A percentile compares a stretch with the other conserved stretches of the same genome.
Evolutionary conservation across 129 eudicot genomes (phyloP).

Genomic region (Saposhnikovia divaricata): DNA sequence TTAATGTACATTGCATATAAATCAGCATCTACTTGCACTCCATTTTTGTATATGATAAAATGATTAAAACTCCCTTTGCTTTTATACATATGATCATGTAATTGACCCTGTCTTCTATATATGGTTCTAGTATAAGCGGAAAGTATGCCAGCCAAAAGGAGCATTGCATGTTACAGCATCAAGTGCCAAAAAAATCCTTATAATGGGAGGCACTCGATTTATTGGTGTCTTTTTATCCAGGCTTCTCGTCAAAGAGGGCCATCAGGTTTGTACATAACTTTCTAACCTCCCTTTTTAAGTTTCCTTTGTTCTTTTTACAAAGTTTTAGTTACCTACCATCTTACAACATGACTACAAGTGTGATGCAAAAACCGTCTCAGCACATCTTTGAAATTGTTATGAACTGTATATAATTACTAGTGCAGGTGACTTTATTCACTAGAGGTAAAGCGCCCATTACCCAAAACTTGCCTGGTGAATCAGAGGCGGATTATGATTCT

Average conservation of each 20-base stretch:
- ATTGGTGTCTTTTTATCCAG: conserved; percentile 90
- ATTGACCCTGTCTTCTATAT: conserved; percentile 1
- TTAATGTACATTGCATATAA: too few species aligned
- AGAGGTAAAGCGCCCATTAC: conserved; percentile 97
- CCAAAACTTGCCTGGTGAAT: conserved; percentile 82
- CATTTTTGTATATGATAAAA: background rate
- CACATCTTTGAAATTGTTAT: background rate
- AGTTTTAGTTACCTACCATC: background rate
- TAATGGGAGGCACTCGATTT: conserved; percentile 99
- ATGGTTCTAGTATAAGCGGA: conserved; percentile 65
- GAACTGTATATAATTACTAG: conserved; percentile 10
- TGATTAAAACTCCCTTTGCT: background rate
- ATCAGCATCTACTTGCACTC: too few species aligned
- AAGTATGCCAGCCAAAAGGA: conserved; percentile 74
- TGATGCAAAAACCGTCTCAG: background rate
- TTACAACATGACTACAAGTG: background rate
- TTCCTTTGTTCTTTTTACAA: too few species aligned
- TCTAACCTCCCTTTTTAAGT: background rate
- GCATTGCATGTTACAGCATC: conserved; percentile 66
- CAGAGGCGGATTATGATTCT: conserved; percentile 64
- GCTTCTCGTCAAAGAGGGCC: conserved; percentile 95
- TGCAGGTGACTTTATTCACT: conserved; percentile 84
- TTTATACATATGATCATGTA: background rate
- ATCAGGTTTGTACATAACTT: conserved; percentile 48
- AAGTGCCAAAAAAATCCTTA: conserved; percentile 81